Evolutionary conservation across 768 basidiomycete species (phyloP).

Genomic region (Boletus sensibilis): DNA sequence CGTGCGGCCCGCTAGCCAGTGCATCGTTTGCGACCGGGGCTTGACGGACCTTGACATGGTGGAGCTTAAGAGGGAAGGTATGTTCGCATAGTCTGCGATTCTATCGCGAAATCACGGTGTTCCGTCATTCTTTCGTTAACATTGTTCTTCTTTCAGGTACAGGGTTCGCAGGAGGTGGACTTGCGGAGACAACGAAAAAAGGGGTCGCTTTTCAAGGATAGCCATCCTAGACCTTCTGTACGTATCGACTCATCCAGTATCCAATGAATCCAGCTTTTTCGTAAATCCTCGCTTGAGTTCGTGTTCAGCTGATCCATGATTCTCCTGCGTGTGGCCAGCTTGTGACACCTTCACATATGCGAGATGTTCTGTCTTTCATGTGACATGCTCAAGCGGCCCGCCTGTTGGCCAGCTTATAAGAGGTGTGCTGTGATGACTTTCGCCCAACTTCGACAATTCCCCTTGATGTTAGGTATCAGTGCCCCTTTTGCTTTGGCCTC

Average conservation of each 20-base stretch:
- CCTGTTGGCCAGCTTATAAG: background rate
- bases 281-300: background rate
- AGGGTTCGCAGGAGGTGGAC: slow-evolving; percentile 91
- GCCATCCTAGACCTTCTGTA: background rate
- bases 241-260: slow-evolving; percentile 1
- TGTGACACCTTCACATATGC: background rate
- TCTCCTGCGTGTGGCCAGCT: background rate
- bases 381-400: background rate
- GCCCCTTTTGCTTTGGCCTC: background rate
- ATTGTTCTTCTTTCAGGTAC: slow-evolving; percentile 54
- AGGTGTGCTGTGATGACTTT: background rate
- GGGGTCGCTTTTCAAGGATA: slow-evolving; percentile 88
- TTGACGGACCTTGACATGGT: slow-evolving; percentile 73
- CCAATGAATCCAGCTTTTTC: background rate
- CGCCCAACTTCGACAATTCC: background rate
- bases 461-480: background rate
- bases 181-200: slow-evolving; percentile 80
- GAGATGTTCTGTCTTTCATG: background rate
- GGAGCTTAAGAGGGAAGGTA: slow-evolving; percentile 87
- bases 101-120: background rate
- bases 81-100: slow-evolving; percentile 12
- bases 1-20: slow-evolving; percentile 73
- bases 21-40: slow-evolving; percentile 78
- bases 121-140: background rate
- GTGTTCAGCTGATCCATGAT: background rate